These are phyloP conservation scores for Mallotus nudiflorus DNA, from an alignment of 345 rosid species.

Conservation along the genomic window DNA sequence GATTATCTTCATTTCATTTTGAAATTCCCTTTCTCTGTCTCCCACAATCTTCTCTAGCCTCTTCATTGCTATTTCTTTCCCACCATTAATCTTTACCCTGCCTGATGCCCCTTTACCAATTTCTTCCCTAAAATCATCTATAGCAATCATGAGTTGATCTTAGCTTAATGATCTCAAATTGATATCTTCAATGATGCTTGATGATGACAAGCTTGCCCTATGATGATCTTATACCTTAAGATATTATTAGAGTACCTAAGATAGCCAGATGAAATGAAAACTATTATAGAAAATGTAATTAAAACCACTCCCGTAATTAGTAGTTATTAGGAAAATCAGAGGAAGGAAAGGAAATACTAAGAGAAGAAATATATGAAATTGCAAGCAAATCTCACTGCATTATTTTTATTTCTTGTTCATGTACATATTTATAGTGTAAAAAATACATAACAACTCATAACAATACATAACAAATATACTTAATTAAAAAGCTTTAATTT, in stretches of 20 bases:
- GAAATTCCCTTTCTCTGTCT: no score
- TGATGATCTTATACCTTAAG: background rate
- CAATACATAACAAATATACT: no score
- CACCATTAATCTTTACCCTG: background rate
- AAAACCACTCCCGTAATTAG: slow-evolving; percentile 1
- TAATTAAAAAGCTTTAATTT: no score
- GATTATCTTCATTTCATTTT: no score
- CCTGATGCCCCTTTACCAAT: slow-evolving; percentile 5
- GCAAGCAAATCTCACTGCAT: no score
- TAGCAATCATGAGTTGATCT: background rate
- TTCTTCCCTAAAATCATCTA: background rate
- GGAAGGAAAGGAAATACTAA: no score
- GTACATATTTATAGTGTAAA: no score
- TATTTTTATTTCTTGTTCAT: no score
- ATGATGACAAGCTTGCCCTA: background rate
- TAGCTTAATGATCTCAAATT: background rate
- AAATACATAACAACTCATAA: no score
- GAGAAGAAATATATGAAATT: no score
- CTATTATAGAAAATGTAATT: background rate
- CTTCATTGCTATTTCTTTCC: slow-evolving; percentile 6
- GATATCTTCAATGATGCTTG: background rate
- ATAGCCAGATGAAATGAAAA: background rate
- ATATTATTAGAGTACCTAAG: background rate
- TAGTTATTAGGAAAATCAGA: no score
- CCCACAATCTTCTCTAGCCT: no score